Evolutionary conservation across 805 yeast genomes (phyloP), one percentile per base, ranked within the genome.

Genomic region (Hanseniaspora nectarophila): DNA sequence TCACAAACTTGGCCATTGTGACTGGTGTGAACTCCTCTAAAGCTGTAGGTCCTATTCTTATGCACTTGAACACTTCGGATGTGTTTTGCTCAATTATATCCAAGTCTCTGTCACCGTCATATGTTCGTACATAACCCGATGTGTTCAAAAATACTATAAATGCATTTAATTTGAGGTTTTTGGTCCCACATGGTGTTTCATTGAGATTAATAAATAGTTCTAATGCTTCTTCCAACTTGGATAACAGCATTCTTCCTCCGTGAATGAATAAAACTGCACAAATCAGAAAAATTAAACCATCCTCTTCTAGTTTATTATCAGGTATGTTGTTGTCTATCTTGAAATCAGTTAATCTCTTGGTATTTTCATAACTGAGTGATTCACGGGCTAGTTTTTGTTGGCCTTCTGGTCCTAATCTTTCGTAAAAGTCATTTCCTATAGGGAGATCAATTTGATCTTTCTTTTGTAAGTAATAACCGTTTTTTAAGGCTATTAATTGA

Each of bases 171-270:
- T 34, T 42, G 4, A 49, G 13, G 21, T 33, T 40, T 18, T 28
- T 42, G 28, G 29, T n/a, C 10, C 53, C 46, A 28, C 40, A 42
- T 21, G 23, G 29, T 21, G 53, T 49, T 20, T 49, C 44, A 12
- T 33, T 26, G 4, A 42, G 23, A 16, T 49, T 40, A 4, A 49
- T 28, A 26, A 49, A 49, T 32, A n/a, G 35, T 20, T 49, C 53
- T 31, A 49, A 18, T 3, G 29, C 13, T 7, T 28, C 34, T 24
- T 46, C 51, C 5, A 46, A 31, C n/a, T 37, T n/a, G 10, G 37
- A 29, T n/a, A 32, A 21, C 28, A 18, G 26, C 53, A 49, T 40
- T 34, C 31, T 49, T 13, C 53, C 53, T 9, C 53, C 53, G 29
- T 49, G 28, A 4, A 49, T 15, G 4, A 42, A 21, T 6, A 49